A percentile compares a stretch with the other conserved stretches of the same genome.
Conservation (phyloP, 2,329 filamentous ascomycete species). For the Leptographium galeiforme region DNA sequence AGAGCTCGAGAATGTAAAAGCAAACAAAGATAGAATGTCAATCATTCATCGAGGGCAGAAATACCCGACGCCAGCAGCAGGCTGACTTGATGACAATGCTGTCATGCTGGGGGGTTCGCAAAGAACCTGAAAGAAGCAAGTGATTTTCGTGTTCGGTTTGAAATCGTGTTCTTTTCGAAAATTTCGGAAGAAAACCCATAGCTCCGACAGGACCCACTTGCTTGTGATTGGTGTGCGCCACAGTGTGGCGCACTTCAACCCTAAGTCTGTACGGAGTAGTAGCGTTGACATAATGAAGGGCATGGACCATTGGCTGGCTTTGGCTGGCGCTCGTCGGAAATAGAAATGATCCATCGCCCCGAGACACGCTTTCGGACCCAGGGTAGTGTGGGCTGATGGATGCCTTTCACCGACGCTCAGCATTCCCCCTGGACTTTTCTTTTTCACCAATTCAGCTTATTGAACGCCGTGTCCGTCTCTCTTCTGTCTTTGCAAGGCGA, state of each 20-base stretch:
- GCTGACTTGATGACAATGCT: constrained; percentile 11
- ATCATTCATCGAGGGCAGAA: constrained; percentile 11
- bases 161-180: not conserved
- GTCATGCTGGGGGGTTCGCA: constrained; percentile 8
- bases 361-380: too few relatives aligned
- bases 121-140: not conserved
- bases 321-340: too few relatives aligned
- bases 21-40: not conserved
- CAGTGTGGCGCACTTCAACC: not conserved
- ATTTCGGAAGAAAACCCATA: not conserved
- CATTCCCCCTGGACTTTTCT: too few relatives aligned
- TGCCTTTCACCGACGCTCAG: too few relatives aligned
- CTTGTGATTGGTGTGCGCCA: not conserved
- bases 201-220: not conserved
- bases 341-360: too few relatives aligned
- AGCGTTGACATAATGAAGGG: too few relatives aligned
- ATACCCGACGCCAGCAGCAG: constrained; percentile 9
- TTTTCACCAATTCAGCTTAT: too few relatives aligned
- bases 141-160: not conserved
- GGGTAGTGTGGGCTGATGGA: too few relatives aligned
- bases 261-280: too few relatives aligned
- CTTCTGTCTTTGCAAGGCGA: too few relatives aligned
- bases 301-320: too few relatives aligned
- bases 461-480: too few relatives aligned
- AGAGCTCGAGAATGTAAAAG: not conserved